phyloP scores from a whole-genome alignment of 495 filamentous ascomycete genomes.

The Podospora pseudocomata region DNA sequence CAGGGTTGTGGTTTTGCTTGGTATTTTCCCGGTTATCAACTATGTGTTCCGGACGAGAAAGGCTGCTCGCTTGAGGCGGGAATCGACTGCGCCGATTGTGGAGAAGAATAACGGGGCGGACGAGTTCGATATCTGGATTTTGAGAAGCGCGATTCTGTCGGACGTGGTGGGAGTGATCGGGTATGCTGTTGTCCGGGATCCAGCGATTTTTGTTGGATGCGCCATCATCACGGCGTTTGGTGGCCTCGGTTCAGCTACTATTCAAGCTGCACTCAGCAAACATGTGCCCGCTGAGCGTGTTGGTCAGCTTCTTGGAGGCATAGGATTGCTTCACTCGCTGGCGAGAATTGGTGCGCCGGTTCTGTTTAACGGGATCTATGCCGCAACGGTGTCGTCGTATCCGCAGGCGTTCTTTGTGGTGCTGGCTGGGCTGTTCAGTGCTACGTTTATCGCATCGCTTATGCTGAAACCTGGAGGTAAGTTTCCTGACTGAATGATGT shows the following conservation, averaged over 20 bases:
- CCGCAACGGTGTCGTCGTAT: conserved; percentile 69
- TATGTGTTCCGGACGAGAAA: conserved; percentile 60
- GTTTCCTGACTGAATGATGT: conserved; percentile 25
- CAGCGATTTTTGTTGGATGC: conserved; percentile 57
- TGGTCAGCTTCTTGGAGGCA: conserved; percentile 82
- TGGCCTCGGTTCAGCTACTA: conserved; percentile 76
- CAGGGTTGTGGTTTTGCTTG: conserved; percentile 69
- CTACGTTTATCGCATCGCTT: conserved; percentile 61
- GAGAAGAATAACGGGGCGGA: conserved; percentile 67
- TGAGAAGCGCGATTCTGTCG: conserved; percentile 72
- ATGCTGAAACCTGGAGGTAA: conserved; percentile 70
- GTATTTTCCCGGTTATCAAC: conserved; percentile 68
- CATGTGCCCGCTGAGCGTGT: conserved; percentile 78
- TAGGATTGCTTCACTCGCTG: conserved; percentile 78
- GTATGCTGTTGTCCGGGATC: conserved; percentile 60
- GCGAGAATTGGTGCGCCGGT: conserved; percentile 74
- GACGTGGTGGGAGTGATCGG: conserved; percentile 74
- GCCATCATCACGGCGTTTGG: conserved; percentile 72
- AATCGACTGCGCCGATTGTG: conserved; percentile 29
- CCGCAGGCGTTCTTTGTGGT: conserved; percentile 81
- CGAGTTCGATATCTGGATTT: conserved; percentile 68
- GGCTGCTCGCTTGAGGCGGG: conserved; percentile 30
- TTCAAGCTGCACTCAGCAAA: conserved; percentile 82
- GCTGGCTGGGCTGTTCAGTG: conserved; percentile 61
- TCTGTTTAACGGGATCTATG: conserved; percentile 82